These are phyloP conservation scores for Scheffersomyces ergatensis DNA, from an alignment of 805 yeast species.

Conservation along the genomic window DNA sequence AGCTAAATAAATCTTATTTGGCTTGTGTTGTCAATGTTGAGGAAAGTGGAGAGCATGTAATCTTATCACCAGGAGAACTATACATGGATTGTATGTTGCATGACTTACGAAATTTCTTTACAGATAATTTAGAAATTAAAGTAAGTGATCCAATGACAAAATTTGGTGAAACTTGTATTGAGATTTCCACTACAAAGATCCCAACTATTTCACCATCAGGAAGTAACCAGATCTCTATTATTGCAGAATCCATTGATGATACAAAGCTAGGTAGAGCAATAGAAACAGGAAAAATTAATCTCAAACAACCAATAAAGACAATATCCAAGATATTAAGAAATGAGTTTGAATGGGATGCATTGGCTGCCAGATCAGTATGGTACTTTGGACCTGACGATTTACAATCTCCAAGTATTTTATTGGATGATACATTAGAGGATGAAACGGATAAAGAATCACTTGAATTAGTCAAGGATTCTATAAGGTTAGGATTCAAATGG, in stretches of 20 bases:
- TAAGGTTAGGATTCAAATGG: conserved; percentile 82
- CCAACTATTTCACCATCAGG: conserved; percentile 53
- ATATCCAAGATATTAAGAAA: conserved; percentile 55
- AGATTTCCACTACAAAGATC: conserved; percentile 66
- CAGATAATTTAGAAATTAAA: conserved; percentile 63
- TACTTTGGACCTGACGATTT: conserved; percentile 52
- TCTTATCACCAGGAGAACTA: conserved; percentile 83
- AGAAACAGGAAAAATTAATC: conserved; percentile 43
- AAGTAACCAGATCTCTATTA: conserved; percentile 56
- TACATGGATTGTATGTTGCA: conserved; percentile 80
- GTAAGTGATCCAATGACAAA: conserved; percentile 81
- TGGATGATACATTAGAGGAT: conserved; percentile 71
- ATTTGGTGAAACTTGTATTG: conserved; percentile 74
- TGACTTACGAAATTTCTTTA: conserved; percentile 65
- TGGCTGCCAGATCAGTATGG: conserved; percentile 84
- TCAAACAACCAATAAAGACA: conserved; percentile 34
- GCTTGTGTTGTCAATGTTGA: conserved; percentile 71
- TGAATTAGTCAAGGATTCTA: conserved; percentile 46
- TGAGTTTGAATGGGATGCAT: conserved; percentile 74
- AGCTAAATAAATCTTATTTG: conserved; percentile 59
- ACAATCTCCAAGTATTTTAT: conserved; percentile 47
- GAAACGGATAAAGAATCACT: conserved; percentile 62
- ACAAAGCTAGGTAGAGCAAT: conserved; percentile 52
- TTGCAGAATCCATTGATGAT: conserved; percentile 71
- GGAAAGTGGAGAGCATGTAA: conserved; percentile 83